Evolutionary conservation across 2,329 filamentous ascomycete species (phyloP).

Genomic region (Aspergillus tamarii): DNA sequence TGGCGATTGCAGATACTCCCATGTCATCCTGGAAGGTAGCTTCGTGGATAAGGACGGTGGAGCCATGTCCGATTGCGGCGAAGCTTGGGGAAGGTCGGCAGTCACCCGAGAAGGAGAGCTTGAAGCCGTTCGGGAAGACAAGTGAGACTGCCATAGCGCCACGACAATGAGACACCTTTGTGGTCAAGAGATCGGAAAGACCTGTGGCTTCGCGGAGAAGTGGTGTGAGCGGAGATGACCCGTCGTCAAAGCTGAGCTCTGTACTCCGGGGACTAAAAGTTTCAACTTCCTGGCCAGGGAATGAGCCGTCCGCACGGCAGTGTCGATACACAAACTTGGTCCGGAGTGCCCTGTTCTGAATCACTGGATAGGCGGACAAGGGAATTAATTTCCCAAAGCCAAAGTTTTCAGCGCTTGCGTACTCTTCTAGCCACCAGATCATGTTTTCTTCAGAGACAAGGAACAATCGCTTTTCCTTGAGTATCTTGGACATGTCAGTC

Average conservation of each 20-base stretch:
- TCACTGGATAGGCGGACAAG: constrained; percentile 43
- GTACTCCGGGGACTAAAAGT: constrained; percentile 22
- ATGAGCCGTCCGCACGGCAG: constrained; percentile 30
- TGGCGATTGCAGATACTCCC: constrained; percentile 73
- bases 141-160: constrained; percentile 76
- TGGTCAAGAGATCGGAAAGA: constrained; percentile 68
- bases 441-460: constrained; percentile 73
- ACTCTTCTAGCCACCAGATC: constrained; percentile 77
- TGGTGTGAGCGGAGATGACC: constrained; percentile 34
- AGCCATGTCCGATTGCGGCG: constrained; percentile 68
- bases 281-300: constrained; percentile 20
- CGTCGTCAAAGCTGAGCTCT: constrained; percentile 30
- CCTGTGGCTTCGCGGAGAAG: constrained; percentile 58
- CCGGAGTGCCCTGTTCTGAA: constrained; percentile 21
- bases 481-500: constrained; percentile 39
- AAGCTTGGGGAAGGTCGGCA: constrained; percentile 79
- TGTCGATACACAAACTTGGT: constrained; percentile 36
- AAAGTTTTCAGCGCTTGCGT: constrained; percentile 75
- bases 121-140: constrained; percentile 78
- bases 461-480: constrained; percentile 54
- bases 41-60: constrained; percentile 90
- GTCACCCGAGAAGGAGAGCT: constrained; percentile 91
- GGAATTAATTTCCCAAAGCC: constrained; percentile 64
- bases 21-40: constrained; percentile 94
- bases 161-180: constrained; percentile 76